These are phyloP conservation scores for Gliomastix tumulicola DNA, from an alignment of 2,329 filamentous ascomycete genomes.

Conservation along the genomic window DNA sequence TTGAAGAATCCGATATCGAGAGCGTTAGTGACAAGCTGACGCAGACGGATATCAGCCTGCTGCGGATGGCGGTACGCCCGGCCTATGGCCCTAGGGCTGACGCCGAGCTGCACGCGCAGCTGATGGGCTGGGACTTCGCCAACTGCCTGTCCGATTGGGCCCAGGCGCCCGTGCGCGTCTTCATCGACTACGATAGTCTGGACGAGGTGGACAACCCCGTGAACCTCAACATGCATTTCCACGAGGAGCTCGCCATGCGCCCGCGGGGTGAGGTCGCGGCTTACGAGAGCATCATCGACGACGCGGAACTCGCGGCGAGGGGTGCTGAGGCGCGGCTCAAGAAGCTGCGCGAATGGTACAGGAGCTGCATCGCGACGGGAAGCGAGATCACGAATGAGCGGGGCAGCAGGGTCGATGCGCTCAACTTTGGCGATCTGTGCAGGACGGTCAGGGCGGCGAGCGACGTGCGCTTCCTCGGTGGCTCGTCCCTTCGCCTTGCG, in stretches of 20 bases:
- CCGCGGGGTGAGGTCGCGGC: constrained; percentile 7
- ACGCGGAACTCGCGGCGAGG: not conserved
- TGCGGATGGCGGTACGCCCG: too few species aligned
- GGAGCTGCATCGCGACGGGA: constrained; percentile 5
- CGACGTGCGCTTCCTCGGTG: not conserved
- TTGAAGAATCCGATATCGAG: too few species aligned
- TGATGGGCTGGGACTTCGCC: constrained; percentile 13
- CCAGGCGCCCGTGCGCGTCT: constrained; percentile 16
- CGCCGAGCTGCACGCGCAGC: constrained; percentile 11
- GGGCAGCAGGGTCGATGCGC: not conserved
- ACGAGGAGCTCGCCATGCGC: constrained; percentile 13
- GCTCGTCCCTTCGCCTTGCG: not conserved
- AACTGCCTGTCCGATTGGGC: constrained; percentile 10
- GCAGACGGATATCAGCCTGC: too few species aligned
- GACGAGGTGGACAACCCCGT: constrained; percentile 33
- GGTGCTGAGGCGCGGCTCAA: not conserved
- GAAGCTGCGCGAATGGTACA: constrained; percentile 11
- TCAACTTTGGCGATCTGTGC: not conserved
- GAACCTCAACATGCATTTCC: constrained; percentile 38
- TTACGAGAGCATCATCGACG: constrained; percentile 8
- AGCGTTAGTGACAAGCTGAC: too few species aligned
- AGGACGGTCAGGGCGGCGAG: not conserved
- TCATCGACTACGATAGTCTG: constrained; percentile 27
- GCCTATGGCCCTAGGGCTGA: too few species aligned
- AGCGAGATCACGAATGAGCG: not conserved